phyloP scores from a whole-genome alignment of 2,329 filamentous ascomycete species.

The Harringtonia lauricola region DNA sequence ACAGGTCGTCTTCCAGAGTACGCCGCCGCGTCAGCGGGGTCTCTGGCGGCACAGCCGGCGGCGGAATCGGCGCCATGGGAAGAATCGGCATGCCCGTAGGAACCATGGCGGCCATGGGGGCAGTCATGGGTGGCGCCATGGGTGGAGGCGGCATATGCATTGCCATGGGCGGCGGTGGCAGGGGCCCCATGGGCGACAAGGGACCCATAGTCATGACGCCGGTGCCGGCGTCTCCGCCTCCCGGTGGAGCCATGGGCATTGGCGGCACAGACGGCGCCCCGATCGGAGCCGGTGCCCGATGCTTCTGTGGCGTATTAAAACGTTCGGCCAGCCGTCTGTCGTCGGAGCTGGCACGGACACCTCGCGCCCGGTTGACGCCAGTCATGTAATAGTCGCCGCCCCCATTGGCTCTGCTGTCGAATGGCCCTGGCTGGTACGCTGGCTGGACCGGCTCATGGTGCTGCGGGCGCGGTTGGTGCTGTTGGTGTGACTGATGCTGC shows the following conservation, averaged over 20 bases:
- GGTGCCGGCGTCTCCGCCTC: neutral
- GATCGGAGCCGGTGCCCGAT: conserved; percentile 11
- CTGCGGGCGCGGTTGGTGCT: conserved; percentile 5
- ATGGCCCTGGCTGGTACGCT: neutral
- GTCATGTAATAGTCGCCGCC: conserved; percentile 29
- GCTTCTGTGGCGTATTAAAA: conserved; percentile 26
- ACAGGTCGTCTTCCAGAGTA: conserved; percentile 29
- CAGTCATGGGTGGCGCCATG: conserved; percentile 12
- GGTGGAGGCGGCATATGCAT: conserved; percentile 4
- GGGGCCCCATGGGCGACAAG: neutral
- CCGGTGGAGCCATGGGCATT: conserved; percentile 1
- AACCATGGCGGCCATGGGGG: conserved; percentile 16
- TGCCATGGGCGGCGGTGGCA: conserved; percentile 11
- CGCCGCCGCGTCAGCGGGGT: conserved; percentile 24
- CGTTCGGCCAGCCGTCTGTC: conserved; percentile 40
- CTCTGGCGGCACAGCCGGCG: conserved; percentile 16
- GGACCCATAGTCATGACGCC: conserved; percentile 3
- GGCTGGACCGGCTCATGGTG: conserved; percentile 9
- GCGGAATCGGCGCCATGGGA: conserved; percentile 11
- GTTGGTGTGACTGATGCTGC: neutral
- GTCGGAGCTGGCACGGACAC: conserved; percentile 27
- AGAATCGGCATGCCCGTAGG: conserved; percentile 14
- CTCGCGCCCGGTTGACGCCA: conserved; percentile 31
- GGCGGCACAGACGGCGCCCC: conserved; percentile 13
- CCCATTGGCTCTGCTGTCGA: conserved; percentile 21